Evolutionary conservation across 1,284 basidiomycete species (phyloP), one percentile per base, ranked within the genome.

Genomic region (Cutaneotrichosporon spelunceum): DNA sequence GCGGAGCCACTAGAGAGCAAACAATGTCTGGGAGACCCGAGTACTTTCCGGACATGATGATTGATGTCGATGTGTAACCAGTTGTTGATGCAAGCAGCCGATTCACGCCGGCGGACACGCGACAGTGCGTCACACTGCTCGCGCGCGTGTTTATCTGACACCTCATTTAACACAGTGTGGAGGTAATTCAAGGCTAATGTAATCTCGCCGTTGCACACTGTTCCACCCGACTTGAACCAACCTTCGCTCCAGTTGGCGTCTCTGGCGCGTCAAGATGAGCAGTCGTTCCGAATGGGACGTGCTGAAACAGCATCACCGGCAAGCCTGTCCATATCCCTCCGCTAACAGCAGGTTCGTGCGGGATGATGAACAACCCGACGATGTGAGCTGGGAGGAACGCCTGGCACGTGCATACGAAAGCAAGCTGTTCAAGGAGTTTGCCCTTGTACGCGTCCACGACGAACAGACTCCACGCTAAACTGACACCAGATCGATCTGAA

Each of bases 21-120:
- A 93, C 93, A 63, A 96, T 94, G 73, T 96, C 92, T 26, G 93
- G 93, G 8, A 96, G 82, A 68, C 88, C 87, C 6, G 89, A 87
- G 72, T 94, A 96, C 76, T 96, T 95, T 77, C 84, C 67, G 24
- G 64, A 61, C 72, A 73, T 76, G 52, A 27, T 42, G 39, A 19
- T 42, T 29, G 49, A 19, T 30, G 49, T 50, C 24, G 21, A 24
- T 42, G n/a, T 19, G 21, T 13, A 27, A 10, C 53, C 21, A n/a
- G n/a, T n/a, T n/a, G 39, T n/a, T 19, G 7, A 48, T 26, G 45
- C 45, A 10, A 48, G 26, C 39, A n/a, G n/a, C n/a, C n/a, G n/a
- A n/a, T n/a, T n/a, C n/a, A n/a, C n/a, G n/a, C 13, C 8, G 30
- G 13, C 26, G 45, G 45, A 48, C 44, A 16, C 52, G 52, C n/a